Percentiles rank a stretch among this genome's conserved stretches.
These are phyloP conservation scores for Raffaelea albimanens DNA, from an alignment of 2,329 filamentous ascomycete species.

Conservation along the genomic window DNA sequence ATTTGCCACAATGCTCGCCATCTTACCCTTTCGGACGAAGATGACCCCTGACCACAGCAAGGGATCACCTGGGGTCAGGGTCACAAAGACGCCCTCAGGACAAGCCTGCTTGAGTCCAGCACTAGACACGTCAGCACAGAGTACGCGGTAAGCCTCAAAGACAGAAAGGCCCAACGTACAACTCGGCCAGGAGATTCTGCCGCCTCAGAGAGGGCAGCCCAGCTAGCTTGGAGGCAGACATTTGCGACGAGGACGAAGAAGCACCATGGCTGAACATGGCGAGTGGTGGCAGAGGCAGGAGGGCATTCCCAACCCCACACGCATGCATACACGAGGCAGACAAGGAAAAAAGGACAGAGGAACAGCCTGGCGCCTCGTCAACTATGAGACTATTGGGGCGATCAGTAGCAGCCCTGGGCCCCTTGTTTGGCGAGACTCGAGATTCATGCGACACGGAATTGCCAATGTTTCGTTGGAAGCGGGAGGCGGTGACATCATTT, in stretches of 20 bases:
- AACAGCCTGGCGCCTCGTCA: too few species aligned
- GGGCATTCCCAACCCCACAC: too few species aligned
- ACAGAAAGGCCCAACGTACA: conserved; percentile 42
- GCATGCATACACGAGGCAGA: too few species aligned
- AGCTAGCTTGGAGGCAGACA: conserved; percentile 35
- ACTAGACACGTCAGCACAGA: conserved; percentile 33
- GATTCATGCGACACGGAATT: too few species aligned
- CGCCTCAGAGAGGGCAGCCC: conserved; percentile 50
- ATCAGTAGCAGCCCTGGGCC: too few species aligned
- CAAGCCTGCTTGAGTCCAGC: conserved; percentile 72
- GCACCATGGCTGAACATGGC: background rate
- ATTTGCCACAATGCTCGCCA: background rate
- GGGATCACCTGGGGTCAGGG: conserved; percentile 70
- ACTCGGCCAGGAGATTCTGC: conserved; percentile 73
- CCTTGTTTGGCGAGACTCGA: too few species aligned
- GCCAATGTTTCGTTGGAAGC: too few species aligned
- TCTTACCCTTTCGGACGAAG: conserved; percentile 75
- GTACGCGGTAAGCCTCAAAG: background rate
- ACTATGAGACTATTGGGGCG: too few species aligned
- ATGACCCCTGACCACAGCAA: conserved; percentile 83
- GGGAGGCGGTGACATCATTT: too few species aligned
- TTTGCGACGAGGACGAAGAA: conserved; percentile 20
- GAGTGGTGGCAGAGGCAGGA: too few species aligned
- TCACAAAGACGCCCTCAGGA: conserved; percentile 80
- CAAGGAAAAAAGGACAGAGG: too few species aligned